Evolutionary conservation across 2,329 filamentous ascomycete genomes (phyloP).

Genomic region (Karstenula rhodostoma): DNA sequence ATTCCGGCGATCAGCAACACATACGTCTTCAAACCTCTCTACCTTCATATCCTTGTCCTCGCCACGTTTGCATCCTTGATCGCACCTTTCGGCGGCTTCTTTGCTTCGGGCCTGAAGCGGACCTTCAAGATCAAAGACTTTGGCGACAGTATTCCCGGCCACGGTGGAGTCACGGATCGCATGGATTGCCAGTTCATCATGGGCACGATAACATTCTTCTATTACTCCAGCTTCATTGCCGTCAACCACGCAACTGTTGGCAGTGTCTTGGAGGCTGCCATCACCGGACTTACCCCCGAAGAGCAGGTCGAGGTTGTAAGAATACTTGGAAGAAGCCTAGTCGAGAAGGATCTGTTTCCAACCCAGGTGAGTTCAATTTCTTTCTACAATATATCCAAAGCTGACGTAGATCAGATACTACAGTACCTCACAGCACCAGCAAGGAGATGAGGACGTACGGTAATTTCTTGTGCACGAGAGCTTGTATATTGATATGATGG

Average conservation of each 20-base stretch:
- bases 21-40: constrained; percentile 83
- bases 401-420: constrained; percentile 1
- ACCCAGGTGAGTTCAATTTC: constrained; percentile 55
- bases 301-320: constrained; percentile 85
- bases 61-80: constrained; percentile 96
- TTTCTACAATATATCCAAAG: not conserved
- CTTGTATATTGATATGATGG: constrained; percentile 1
- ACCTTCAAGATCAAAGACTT: constrained; percentile 99
- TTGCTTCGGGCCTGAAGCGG: constrained; percentile 95
- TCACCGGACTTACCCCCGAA: constrained; percentile 84
- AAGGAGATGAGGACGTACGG: not conserved
- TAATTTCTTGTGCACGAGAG: not conserved
- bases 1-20: constrained; percentile 71
- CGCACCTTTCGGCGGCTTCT: constrained; percentile 97
- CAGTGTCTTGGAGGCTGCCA: constrained; percentile 86
- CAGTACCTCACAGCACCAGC: constrained; percentile 6
- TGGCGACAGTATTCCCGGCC: constrained; percentile 95
- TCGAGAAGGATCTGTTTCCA: constrained; percentile 67
- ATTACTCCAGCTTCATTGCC: constrained; percentile 97
- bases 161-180: constrained; percentile 96
- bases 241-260: constrained; percentile 86
- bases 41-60: constrained; percentile 89
- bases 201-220: constrained; percentile 98
- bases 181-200: constrained; percentile 99
- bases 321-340: constrained; percentile 68